Percentiles rank a stretch among this genome's conserved stretches.
Evolutionary conservation across 2,329 filamentous ascomycete species (phyloP).

Genomic region (Paecilomyces fulvus): DNA sequence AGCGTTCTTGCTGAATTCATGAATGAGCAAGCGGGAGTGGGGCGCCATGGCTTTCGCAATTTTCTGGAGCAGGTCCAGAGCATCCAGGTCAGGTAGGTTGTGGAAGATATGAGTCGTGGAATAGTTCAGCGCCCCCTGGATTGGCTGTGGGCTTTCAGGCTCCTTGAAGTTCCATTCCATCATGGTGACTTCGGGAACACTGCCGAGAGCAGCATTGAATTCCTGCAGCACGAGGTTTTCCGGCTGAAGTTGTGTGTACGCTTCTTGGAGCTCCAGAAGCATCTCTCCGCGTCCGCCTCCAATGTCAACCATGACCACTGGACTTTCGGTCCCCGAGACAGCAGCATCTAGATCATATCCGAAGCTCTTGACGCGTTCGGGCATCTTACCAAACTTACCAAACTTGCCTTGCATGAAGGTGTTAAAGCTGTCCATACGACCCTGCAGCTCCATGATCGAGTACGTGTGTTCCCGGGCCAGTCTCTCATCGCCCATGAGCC

Average conservation of each 20-base stretch:
- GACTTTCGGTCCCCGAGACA: slow-evolving; percentile 9
- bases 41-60: slow-evolving; percentile 25
- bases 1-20: slow-evolving; percentile 28
- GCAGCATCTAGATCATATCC: slow-evolving; percentile 25
- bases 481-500: slow-evolving; percentile 19
- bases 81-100: slow-evolving; percentile 29
- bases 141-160: slow-evolving; percentile 19
- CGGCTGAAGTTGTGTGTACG: slow-evolving; percentile 19
- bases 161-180: slow-evolving; percentile 30
- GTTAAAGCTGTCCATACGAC: slow-evolving; percentile 33
- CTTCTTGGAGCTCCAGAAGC: slow-evolving; percentile 27
- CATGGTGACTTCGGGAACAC: slow-evolving; percentile 18
- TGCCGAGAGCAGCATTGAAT: slow-evolving; percentile 23
- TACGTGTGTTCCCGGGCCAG: slow-evolving; percentile 26
- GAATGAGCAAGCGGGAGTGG: slow-evolving; percentile 26
- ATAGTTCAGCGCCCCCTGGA: slow-evolving; percentile 25
- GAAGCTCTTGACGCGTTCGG: slow-evolving; percentile 19
- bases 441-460: slow-evolving; percentile 26
- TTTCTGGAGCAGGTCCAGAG: slow-evolving; percentile 27
- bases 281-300: slow-evolving; percentile 30
- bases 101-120: slow-evolving; percentile 29
- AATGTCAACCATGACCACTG: slow-evolving; percentile 27
- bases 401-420: slow-evolving; percentile 34
- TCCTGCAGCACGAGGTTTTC: slow-evolving; percentile 28
- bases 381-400: slow-evolving; percentile 23